Evolutionary conservation across 768 basidiomycete genomes (phyloP), one percentile per base, ranked within the genome.

Genomic region (Rhodotorula kratochvilovae): DNA sequence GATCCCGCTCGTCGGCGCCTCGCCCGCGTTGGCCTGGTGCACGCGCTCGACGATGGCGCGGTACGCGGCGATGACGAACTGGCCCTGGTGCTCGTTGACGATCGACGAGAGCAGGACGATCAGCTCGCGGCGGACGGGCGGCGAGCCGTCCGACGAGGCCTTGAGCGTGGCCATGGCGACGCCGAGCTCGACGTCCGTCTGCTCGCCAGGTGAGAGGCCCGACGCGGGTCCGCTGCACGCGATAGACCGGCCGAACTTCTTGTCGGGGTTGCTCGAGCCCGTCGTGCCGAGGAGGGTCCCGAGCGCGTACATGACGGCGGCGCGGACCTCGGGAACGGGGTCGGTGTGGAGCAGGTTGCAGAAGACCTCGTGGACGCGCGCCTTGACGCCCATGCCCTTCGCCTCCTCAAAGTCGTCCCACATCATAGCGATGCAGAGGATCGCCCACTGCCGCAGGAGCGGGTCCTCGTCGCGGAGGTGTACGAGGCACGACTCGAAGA

Each of bases 41-140:
- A 58, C 70, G 55, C 95, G 90, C 79, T 94, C 91, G 78, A 96
- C 93, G 87, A 91, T 91, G 79, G 96, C 94, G 16, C 92, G 82
- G 94, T 95, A 98, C 2, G 95, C 93, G 72, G 95, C 96, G 50
- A 93, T 87, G 59, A 95, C 91, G 76, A 98, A 92, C 82, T 91
- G 91, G 13, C 95, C 96, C 66, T 92, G 83, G 91, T 94, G 97
- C 80, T 98, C 95, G 80, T 92, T 90, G 48, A 94, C 93, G 31
- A 98, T 83, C 77, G 90, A 92, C 77, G 91, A 93, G 66, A 98
- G 87, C 50, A 98, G 84, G 50, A 97, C 86, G 45, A 97, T 83
- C 31, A 97, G 83, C 79, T 98, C 96, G 81, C 96, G 96, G 68
- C 95, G 84, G 19, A 94, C 95, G 88, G 96, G 91, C 0, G 96